These are phyloP conservation scores for Aspergillus bombycis DNA, from an alignment of 2,329 filamentous ascomycete species.

Conservation along the genomic window DNA sequence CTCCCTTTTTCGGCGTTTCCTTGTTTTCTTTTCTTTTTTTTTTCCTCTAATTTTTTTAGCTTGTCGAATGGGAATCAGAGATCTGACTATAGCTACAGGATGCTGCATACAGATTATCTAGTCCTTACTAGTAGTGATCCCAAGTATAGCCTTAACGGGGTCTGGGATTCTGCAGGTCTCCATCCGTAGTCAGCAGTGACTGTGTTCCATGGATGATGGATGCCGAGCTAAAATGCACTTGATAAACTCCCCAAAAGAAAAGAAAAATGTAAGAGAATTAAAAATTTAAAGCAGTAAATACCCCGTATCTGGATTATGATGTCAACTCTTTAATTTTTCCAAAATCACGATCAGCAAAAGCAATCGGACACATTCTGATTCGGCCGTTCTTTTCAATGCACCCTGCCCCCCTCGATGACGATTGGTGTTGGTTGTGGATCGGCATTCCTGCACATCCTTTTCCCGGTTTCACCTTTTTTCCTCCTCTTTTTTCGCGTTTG, in stretches of 20 bases:
- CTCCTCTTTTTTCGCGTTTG: neutral
- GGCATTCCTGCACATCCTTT: conserved; percentile 27
- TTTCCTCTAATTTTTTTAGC: neutral
- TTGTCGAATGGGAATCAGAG: neutral
- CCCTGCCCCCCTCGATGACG: conserved; percentile 1
- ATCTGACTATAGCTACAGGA: conserved; percentile 7
- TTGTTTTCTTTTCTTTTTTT: neutral
- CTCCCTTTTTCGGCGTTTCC: conserved; percentile 4
- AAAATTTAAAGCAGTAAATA: neutral
- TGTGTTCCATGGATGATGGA: neutral
- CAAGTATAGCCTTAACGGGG: neutral
- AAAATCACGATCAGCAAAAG: conserved; percentile 10
- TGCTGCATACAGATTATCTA: neutral
- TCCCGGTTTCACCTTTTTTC: conserved; percentile 26
- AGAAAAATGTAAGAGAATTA: neutral
- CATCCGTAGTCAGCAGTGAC: neutral
- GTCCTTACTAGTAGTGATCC: neutral
- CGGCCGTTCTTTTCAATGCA: conserved; percentile 17
- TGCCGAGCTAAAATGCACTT: neutral
- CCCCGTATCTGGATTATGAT: conserved; percentile 3
- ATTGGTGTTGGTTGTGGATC: conserved; percentile 23
- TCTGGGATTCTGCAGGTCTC: neutral
- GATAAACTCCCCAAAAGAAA: too few species aligned
- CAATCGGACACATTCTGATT: conserved; percentile 17
- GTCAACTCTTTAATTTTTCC: conserved; percentile 3